phyloP scores from a whole-genome alignment of 2,329 filamentous ascomycete genomes.

The Moelleriella libera region DNA sequence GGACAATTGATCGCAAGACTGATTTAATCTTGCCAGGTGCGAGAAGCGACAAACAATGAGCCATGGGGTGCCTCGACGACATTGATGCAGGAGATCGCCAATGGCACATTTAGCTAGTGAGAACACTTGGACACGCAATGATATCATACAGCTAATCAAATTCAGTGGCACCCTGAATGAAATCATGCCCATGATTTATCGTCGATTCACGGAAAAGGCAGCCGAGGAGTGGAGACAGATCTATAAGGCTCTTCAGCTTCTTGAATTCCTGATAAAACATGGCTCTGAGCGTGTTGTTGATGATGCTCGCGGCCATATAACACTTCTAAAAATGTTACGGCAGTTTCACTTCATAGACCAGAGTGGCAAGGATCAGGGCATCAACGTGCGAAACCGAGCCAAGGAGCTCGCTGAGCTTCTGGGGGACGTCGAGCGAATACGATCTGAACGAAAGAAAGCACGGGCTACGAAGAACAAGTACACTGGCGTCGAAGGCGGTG shows the following conservation, averaged over 20 bases:
- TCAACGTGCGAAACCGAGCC: constrained; percentile 92
- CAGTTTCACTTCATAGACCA: constrained; percentile 95
- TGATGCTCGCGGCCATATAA: constrained; percentile 88
- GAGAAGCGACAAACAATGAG: constrained; percentile 98
- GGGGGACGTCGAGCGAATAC: constrained; percentile 79
- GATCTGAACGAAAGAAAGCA: constrained; percentile 76
- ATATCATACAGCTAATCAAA: constrained; percentile 1
- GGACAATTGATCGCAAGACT: constrained; percentile 1
- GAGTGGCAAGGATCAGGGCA: constrained; percentile 95
- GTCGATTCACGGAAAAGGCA: constrained; percentile 94
- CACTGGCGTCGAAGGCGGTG: constrained; percentile 78
- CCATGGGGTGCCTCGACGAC: constrained; percentile 83
- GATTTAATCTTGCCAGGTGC: constrained; percentile 42
- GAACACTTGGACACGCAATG: constrained; percentile 14
- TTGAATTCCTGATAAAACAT: constrained; percentile 96
- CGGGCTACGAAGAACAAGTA: constrained; percentile 87
- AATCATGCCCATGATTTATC: constrained; percentile 99
- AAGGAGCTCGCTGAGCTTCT: constrained; percentile 94
- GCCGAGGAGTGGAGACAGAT: constrained; percentile 99
- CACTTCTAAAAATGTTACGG: constrained; percentile 91
- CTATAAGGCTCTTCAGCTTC: constrained; percentile 92
- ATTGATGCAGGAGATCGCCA: constrained; percentile 95
- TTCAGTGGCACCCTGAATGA: constrained; percentile 86
- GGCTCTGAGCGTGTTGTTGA: constrained; percentile 95
- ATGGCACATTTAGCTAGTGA: constrained; percentile 95